phyloP scores from a whole-genome alignment of 106 monocot genomes.

The Xerophyta viscosa region DNA sequence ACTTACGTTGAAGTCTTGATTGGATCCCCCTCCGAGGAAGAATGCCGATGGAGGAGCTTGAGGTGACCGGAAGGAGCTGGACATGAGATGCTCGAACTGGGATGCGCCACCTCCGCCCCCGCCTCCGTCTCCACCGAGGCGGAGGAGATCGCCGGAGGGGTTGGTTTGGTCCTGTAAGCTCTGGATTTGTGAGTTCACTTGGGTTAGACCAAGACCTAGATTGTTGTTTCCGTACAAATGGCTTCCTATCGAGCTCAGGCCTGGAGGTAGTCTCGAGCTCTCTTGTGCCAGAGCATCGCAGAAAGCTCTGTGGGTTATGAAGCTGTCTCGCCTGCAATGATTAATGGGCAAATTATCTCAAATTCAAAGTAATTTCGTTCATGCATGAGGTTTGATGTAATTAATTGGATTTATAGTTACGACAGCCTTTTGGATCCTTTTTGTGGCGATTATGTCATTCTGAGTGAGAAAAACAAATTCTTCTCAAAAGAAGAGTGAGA shows the following conservation, averaged over 20 bases:
- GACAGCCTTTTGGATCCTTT: no score
- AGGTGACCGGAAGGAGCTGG: slow-evolving; percentile 34
- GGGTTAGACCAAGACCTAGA: slow-evolving; percentile 40
- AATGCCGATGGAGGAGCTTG: slow-evolving; percentile 32
- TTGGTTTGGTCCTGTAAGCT: slow-evolving; percentile 42
- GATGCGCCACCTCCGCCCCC: no score
- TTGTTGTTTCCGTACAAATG: slow-evolving; percentile 49
- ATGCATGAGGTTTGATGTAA: neutral
- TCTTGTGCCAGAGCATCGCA: slow-evolving; percentile 92
- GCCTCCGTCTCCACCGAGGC: slow-evolving; percentile 28
- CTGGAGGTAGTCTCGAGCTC: slow-evolving; percentile 44
- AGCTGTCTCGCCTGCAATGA: slow-evolving; percentile 74
- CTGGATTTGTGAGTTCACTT: slow-evolving; percentile 47
- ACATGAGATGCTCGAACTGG: slow-evolving; percentile 50
- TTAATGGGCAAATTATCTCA: neutral
- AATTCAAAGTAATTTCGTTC: no score
- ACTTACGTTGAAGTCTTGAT: slow-evolving; percentile 33
- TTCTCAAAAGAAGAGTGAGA: no score
- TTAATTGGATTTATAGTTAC: no score
- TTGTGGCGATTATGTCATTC: no score
- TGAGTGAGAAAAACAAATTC: no score
- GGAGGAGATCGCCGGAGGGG: slow-evolving; percentile 30
- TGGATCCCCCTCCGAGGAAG: slow-evolving; percentile 28
- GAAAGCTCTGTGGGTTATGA: slow-evolving; percentile 96
- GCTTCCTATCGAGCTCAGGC: slow-evolving; percentile 31